Evolutionary conservation across 1,284 basidiomycete genomes (phyloP).

Genomic region (Afroboletus lepidellus): DNA sequence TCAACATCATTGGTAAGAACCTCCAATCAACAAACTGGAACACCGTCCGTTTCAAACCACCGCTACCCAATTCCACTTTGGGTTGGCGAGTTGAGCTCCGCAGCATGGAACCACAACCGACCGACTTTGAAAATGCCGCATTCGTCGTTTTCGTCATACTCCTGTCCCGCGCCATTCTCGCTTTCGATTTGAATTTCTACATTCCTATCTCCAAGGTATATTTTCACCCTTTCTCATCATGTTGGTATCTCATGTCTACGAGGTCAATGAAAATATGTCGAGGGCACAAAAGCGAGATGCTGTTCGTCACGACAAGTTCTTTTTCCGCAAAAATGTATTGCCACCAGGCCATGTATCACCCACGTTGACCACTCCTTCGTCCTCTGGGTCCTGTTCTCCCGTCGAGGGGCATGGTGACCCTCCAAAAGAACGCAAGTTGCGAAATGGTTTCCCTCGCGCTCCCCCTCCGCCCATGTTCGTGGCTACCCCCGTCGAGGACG

Average conservation of each 20-base stretch:
- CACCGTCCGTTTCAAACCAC: slow-evolving; percentile 97
- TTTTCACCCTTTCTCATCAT: neutral
- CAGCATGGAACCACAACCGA: slow-evolving; percentile 98
- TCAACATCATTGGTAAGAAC: slow-evolving; percentile 54
- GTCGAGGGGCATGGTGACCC: slow-evolving; percentile 33
- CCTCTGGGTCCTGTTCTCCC: slow-evolving; percentile 55
- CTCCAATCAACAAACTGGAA: slow-evolving; percentile 99
- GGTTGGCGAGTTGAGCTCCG: slow-evolving; percentile 99
- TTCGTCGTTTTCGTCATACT: slow-evolving; percentile 94
- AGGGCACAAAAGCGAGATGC: slow-evolving; percentile 87
- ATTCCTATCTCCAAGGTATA: slow-evolving; percentile 92
- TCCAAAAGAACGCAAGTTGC: slow-evolving; percentile 60
- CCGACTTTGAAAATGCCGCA: slow-evolving; percentile 98
- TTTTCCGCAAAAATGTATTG: slow-evolving; percentile 88
- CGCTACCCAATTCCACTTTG: slow-evolving; percentile 86
- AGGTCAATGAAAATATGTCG: slow-evolving; percentile 98
- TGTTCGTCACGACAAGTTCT: slow-evolving; percentile 73
- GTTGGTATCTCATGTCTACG: slow-evolving; percentile 2
- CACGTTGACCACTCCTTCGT: slow-evolving; percentile 41
- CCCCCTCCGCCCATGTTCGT: slow-evolving; percentile 47
- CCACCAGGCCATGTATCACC: slow-evolving; percentile 49
- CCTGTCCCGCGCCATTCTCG: slow-evolving; percentile 89
- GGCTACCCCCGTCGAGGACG: slow-evolving; percentile 63
- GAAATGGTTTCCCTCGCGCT: slow-evolving; percentile 66
- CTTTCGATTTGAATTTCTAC: slow-evolving; percentile 92